phyloP scores from a whole-genome alignment of 192 early-diverging fungal genomes.

The Powellomyces hirtus region DNA sequence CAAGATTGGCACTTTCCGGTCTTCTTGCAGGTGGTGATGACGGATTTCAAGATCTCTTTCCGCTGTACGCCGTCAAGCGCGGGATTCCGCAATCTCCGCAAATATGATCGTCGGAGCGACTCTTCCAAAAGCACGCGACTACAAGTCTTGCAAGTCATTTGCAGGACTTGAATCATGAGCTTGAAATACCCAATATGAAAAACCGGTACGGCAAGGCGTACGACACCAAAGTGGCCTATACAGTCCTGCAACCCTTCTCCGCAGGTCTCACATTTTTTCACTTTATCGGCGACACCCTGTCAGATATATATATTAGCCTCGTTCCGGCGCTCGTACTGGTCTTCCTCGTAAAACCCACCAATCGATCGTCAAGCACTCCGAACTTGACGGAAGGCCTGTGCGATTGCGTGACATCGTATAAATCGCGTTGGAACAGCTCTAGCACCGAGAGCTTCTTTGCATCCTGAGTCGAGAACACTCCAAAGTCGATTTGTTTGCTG shows the following conservation, averaged over 20 bases:
- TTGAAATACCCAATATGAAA: conserved; percentile 99
- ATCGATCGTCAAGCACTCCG: conserved; percentile 86
- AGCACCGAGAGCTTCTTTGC: conserved; percentile 87
- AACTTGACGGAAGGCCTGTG: conserved; percentile 74
- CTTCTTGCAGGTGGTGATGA: conserved; percentile 89
- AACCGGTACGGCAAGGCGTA: conserved; percentile 89
- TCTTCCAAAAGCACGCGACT: conserved; percentile 86
- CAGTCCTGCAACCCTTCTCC: conserved; percentile 82
- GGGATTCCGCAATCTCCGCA: conserved; percentile 69
- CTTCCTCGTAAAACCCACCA: no score
- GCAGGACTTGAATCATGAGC: conserved; percentile 80
- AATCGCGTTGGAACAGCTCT: conserved; percentile 86
- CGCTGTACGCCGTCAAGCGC: conserved; percentile 80
- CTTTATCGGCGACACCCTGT: conserved; percentile 82
- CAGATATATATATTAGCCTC: no score
- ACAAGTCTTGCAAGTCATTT: conserved; percentile 97
- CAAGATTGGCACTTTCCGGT: conserved; percentile 81
- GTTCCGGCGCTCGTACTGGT: no score
- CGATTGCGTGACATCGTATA: conserved; percentile 69
- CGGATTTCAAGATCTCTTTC: conserved; percentile 72
- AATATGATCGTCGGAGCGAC: conserved; percentile 63
- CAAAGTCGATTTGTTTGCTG: conserved; percentile 88
- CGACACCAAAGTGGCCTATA: conserved; percentile 94
- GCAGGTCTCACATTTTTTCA: conserved; percentile 87
- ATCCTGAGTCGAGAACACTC: conserved; percentile 85